Percentiles rank a stretch among this genome's conserved stretches.
Conservation (phyloP, 2,329 filamentous ascomycete genomes). For the Penicillium sp. region DNA sequence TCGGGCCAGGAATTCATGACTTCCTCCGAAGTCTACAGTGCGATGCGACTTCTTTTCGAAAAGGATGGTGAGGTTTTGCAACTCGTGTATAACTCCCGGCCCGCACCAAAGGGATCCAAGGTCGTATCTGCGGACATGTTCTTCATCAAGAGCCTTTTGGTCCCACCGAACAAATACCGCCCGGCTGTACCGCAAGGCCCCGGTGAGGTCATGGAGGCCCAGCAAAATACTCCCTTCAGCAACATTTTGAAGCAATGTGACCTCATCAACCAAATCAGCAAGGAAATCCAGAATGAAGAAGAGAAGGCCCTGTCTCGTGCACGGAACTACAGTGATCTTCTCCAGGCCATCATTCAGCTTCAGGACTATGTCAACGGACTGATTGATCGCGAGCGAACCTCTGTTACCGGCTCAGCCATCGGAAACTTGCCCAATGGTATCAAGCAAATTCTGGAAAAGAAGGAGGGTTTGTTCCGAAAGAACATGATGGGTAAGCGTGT, state of each 20-base stretch:
- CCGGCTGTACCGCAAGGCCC: slow-evolving; percentile 79
- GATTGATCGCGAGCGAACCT: slow-evolving; percentile 83
- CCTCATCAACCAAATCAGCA: slow-evolving; percentile 66
- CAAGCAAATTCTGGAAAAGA: slow-evolving; percentile 97
- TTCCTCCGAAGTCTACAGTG: slow-evolving; percentile 74
- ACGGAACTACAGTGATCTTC: slow-evolving; percentile 68
- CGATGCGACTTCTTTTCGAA: slow-evolving; percentile 73
- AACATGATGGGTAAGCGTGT: slow-evolving; percentile 99
- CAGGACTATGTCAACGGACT: slow-evolving; percentile 91
- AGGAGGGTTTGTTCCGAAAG: slow-evolving; percentile 95
- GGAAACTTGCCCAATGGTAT: slow-evolving; percentile 84
- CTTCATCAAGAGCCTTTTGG: slow-evolving; percentile 78
- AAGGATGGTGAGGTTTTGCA: slow-evolving; percentile 79
- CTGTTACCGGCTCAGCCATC: slow-evolving; percentile 69
- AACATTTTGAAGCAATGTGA: slow-evolving; percentile 72
- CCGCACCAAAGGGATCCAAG: slow-evolving; percentile 53
- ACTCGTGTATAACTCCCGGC: slow-evolving; percentile 77
- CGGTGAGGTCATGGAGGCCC: slow-evolving; percentile 76
- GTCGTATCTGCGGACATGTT: slow-evolving; percentile 81
- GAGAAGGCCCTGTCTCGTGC: slow-evolving; percentile 45
- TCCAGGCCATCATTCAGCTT: slow-evolving; percentile 74
- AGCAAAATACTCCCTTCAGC: slow-evolving; percentile 85
- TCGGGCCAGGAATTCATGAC: slow-evolving; percentile 68
- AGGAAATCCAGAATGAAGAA: slow-evolving; percentile 56
- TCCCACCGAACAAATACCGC: slow-evolving; percentile 87